Conservation (phyloP, 345 rosid genomes). For the Isatis tinctoria region DNA sequence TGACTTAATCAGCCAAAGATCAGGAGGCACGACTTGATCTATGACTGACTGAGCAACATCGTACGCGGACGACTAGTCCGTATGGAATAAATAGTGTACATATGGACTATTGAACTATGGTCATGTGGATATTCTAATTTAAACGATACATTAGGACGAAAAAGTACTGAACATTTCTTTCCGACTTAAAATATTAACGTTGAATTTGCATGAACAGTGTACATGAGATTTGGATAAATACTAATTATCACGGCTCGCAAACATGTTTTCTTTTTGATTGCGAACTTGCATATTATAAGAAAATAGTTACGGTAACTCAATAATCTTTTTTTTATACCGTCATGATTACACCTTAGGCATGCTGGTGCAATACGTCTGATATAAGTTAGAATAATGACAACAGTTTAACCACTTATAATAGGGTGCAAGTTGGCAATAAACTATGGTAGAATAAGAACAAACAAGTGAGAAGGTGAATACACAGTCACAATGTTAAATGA, state of each 20-base stretch:
- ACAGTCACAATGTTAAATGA: neutral
- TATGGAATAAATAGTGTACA: neutral
- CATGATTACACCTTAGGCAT: conserved; percentile 23
- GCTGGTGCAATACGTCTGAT: conserved; percentile 22
- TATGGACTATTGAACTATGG: neutral
- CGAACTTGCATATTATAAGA: neutral
- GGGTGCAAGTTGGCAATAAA: conserved; percentile 21
- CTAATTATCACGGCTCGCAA: neutral
- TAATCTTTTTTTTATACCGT: neutral
- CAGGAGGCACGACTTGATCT: neutral
- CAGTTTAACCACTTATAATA: conserved; percentile 6
- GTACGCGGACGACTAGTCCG: neutral
- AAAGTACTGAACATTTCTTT: neutral
- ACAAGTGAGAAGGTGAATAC: neutral
- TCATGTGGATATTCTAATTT: neutral
- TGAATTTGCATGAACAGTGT: neutral
- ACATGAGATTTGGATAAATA: neutral
- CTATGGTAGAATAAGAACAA: neutral
- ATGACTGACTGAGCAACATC: neutral
- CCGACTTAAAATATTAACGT: neutral
- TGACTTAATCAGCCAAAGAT: neutral
- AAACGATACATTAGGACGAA: neutral
- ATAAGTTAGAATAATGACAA: conserved; percentile 24
- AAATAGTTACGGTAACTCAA: no score
- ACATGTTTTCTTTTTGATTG: neutral